These are phyloP conservation scores for Solanum chiquidenum DNA, from an alignment of 257 asterid species.

Conservation along the genomic window DNA sequence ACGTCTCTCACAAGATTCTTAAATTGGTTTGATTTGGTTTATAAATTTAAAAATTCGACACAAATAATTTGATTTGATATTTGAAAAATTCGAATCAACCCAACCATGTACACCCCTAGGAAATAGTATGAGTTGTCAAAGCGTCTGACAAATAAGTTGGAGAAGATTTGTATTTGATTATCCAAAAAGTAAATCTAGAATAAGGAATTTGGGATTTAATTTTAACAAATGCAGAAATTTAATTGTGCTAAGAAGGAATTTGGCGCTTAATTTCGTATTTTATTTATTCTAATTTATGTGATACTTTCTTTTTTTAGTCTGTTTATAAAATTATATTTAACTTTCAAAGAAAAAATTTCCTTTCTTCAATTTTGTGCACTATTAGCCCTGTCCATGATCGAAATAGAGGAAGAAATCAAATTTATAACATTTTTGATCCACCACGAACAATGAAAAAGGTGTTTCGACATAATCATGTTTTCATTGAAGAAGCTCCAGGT, in stretches of 20 bases:
- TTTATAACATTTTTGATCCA: not conserved
- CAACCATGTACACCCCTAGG: no score
- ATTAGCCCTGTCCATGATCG: no score
- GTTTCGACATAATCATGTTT: not conserved
- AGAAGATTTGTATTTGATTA: not conserved
- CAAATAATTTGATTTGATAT: no score
- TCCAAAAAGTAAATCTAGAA: not conserved
- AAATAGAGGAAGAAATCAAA: no score
- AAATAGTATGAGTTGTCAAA: not conserved
- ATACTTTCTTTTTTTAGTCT: no score
- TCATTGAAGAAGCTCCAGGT: no score
- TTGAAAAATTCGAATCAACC: rapidly evolving
- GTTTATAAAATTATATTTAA: not conserved
- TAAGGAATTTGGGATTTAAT: not conserved
- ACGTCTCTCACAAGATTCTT: not conserved
- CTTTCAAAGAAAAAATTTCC: not conserved
- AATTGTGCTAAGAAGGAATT: not conserved
- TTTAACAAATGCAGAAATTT: not conserved
- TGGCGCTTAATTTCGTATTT: no score
- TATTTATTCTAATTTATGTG: not conserved
- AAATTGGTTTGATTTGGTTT: no score
- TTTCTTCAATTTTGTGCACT: no score
- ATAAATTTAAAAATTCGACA: no score
- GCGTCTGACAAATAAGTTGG: not conserved
- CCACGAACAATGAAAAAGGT: not conserved